Evolutionary conservation across 768 basidiomycete species (phyloP), one percentile per base, ranked within the genome.

Genomic region (Chalciporus piperatus): DNA sequence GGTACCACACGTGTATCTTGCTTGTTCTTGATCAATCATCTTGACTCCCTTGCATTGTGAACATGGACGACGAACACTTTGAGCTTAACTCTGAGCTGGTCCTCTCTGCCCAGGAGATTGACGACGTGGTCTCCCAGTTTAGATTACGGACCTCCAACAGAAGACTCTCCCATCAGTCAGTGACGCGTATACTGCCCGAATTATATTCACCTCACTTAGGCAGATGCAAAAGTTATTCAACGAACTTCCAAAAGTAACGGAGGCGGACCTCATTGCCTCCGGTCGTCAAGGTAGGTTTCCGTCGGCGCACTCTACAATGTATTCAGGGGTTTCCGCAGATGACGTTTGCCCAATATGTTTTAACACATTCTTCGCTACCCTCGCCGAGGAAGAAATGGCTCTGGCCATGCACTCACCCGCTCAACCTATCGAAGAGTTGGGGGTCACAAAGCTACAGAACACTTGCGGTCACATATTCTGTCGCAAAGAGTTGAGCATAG

Each of bases 351-450:
- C 89, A 11, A 87, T 92, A 57, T 92, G 90, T 66, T 77, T 85
- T 55, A 85, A 78, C 30, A 72, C 86, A 0, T 84, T 84, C 59
- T 73, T 78, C n/a, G 80, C 85, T 11, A 71, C 86, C 16, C 65
- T 92, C 20, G 79, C 87, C 1, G 86, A 91, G 57, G 87, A 89
- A 62, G 89, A 92, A 67, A 76, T 76, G 45, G 86, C 87, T 1
- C 60, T 71, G 20, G 89, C 76, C 7, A 86, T 91, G 84, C 88
- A 91, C 60, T 87, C 88, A 2, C 87, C 89, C 4, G 86, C 88
- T 9, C 78, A 85, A 54, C 78, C 87, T 14, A 57, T 74, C n/a
- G 84, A 89, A 55, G 76, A 82, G 33, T 67, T 87, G 1, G 90
- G 90, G 3, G 81, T 91, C 19, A 88, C 87, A 19, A 78, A 73